Evolutionary conservation across 75 land plant genomes (phyloP).

Genomic region (Cupressus sempervirens): DNA sequence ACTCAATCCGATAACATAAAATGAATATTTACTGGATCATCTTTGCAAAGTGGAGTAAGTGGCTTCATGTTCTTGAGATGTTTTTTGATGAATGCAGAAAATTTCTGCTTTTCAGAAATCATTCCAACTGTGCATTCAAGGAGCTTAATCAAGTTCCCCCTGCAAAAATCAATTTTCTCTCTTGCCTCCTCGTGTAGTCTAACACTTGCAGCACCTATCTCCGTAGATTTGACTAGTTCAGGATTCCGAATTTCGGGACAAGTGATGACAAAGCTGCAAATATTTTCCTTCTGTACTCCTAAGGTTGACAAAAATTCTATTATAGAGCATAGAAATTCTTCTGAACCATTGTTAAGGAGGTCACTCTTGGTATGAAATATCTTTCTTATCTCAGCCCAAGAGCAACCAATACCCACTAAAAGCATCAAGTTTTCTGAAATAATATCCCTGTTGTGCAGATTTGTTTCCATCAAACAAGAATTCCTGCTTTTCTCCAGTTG

Average conservation of each 20-base stretch:
- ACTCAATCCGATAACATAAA: no score
- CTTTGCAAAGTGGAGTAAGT: no score
- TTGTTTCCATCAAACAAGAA: constrained; percentile 6
- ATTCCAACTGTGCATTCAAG: neutral
- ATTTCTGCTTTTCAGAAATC: neutral
- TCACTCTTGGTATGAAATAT: no score
- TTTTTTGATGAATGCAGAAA: neutral
- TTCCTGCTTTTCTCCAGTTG: constrained; percentile 30
- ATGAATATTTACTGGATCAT: no score
- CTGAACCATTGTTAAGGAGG: neutral
- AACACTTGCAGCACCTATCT: neutral
- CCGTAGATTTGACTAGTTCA: neutral
- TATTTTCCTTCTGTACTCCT: neutral
- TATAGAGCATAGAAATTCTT: neutral
- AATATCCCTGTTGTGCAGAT: neutral
- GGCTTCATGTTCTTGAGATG: neutral
- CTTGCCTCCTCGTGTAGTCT: neutral
- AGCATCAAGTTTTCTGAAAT: neutral
- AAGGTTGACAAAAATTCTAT: neutral
- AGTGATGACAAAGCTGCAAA: neutral
- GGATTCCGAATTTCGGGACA: neutral
- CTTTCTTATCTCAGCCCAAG: no score
- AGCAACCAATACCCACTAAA: neutral
- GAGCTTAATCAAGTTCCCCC: neutral
- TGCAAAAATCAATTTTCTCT: neutral